Base-by-base conservation (phyloP, 2,329 filamentous ascomycete species). In the Pseudovirgaria hyperparasitica region DNA sequence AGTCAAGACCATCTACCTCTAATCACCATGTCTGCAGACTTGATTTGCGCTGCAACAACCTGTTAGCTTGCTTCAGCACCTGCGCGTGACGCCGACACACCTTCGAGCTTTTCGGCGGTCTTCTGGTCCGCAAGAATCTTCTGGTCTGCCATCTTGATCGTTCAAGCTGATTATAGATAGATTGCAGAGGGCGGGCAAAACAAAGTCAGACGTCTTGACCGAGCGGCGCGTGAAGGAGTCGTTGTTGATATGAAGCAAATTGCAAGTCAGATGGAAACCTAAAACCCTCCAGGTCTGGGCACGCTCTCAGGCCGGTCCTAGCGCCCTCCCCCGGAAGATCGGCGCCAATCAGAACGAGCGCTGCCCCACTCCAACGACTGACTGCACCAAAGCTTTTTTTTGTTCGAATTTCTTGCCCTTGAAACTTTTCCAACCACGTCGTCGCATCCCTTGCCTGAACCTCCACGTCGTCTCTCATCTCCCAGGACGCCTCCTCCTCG, bases 21-120 rank as follows among this genome's bases (percentile, higher is more conserved):
- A 22, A 65, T 57, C 69, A 96, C 90, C 90, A 98, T 98, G 54
- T 98, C 90, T 33, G 84, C 87, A 43, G 86, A 93, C 67, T 98
- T 98, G 60, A 98, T 77, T 62, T 93, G 85, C 37, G 84, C 90
- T 98, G 49, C 40, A 45, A 25, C 27, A 27, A 32, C 19, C 13
- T 32, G 36, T 55, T 37, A 53, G 46, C 38, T 36, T 22, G 33
- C 32, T 27, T 26, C 15, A 9, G 15, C 6, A 25, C 30, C 30
- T 11, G 29, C 12, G 14, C 8, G 25, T 15, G n/a, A 12, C 19
- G 6, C 13, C 11, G 16, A 4, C 60, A 53, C 56, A 81, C 79
- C 72, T 55, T 87, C 81, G 28, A 85, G 72, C 70, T 82, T 85
- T 53, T 82, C 76, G 50, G 72, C 66, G 47, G 69, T 62, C 26